Conservation (phyloP, 2,329 filamentous ascomycete species). For the Fonsecaea multimorphosa region DNA sequence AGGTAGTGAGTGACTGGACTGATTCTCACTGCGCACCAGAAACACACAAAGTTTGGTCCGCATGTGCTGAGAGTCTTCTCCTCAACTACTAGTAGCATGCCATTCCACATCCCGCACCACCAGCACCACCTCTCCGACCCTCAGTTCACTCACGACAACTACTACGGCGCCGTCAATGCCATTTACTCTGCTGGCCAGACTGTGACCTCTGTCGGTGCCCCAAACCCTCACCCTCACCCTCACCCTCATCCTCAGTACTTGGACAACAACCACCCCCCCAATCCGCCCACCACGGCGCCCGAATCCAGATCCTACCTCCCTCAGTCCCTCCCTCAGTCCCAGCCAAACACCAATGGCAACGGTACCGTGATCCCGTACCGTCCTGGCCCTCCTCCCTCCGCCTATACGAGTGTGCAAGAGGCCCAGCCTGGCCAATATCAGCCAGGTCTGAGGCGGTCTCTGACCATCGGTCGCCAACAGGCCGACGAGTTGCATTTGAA, state of each 20-base stretch:
- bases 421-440: constrained; percentile 30
- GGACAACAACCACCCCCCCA: constrained; percentile 11
- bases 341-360: constrained; percentile 33
- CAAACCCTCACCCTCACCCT: constrained; percentile 49
- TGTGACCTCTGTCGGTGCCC: constrained; percentile 56
- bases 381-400: constrained; percentile 28
- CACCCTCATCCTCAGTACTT: no score
- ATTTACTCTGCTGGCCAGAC: constrained; percentile 55
- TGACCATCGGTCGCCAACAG: constrained; percentile 51
- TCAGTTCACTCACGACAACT: constrained; percentile 34
- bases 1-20: background rate
- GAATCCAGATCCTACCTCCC: constrained; percentile 30
- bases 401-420: constrained; percentile 24
- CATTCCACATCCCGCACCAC: constrained; percentile 38
- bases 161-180: constrained; percentile 42
- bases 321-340: constrained; percentile 27
- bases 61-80: constrained; percentile 2
- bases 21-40: constrained; percentile 6
- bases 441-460: constrained; percentile 47
- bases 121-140: constrained; percentile 36
- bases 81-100: constrained; percentile 36
- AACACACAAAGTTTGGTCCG: constrained; percentile 7
- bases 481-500: constrained; percentile 64
- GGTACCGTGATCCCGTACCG: constrained; percentile 36
- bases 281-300: constrained; percentile 34